Base-by-base conservation (phyloP, 352 stramenopile genomes). In the Phytophthora brassicae region DNA sequence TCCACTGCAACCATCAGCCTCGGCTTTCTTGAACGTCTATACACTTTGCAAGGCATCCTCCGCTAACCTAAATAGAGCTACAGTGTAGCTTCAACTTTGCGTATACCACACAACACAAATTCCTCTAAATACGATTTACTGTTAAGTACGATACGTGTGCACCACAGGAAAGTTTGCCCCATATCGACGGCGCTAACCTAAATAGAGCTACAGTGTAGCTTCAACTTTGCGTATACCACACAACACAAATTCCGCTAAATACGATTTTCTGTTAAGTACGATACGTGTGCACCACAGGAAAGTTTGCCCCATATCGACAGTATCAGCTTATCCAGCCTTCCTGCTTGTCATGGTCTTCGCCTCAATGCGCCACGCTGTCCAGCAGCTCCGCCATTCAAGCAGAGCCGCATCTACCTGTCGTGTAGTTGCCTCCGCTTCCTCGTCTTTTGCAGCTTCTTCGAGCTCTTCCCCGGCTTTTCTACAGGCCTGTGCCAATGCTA, bases 291-390 rank as follows among this genome's bases (percentile, higher is more conserved):
- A 60, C 55, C 56, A 69, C 49, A 58, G 20, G 44, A 57, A 47
- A 45, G 43, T 55, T 51, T 56, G 39, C 17, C 50, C 8, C 44
- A 47, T 38, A 52, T 23, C 26, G 8, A 31, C 26, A 8, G 26
- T 31, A 31, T 31, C 26, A 31, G 26, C 26, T 31, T 8, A 8
- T 1, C 36, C 50, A 48, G 24, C 41, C 28, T 31, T 11, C 23
- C 26, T 17, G 33, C 1, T 44, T 13, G 41, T 50, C 6, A 78
- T 78, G 67, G 57, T 78, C 22, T 74, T 69, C 28, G 39, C 46
- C 44, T 55, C 58, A 19, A 51, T 74, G 51, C 60, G 68, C 28
- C 66, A 67, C 48, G 66, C 66, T 29, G 55, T 43, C 11, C 67
- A 70, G 22, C 70, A 70, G 31, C 51, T 79, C 38, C 52, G 58